Percentiles rank a stretch among this genome's conserved stretches.
These are phyloP conservation scores for Zelonia costaricensis DNA, from an alignment of 208 protist species.

Conservation along the genomic window DNA sequence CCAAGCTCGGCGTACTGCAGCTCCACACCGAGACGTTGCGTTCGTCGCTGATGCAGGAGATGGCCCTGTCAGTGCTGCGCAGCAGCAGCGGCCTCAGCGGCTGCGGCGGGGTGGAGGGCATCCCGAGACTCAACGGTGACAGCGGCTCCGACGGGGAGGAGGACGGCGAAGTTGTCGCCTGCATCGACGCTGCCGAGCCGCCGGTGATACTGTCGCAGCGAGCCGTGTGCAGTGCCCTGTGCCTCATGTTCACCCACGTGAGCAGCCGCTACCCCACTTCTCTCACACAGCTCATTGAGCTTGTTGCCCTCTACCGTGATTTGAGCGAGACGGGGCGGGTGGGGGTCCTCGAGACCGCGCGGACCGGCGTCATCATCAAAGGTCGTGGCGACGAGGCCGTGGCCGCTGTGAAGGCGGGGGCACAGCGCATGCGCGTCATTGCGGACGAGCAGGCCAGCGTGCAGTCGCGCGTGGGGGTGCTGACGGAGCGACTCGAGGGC, in stretches of 20 bases:
- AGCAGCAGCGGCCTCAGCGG: constrained; percentile 2
- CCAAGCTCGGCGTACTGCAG: constrained; percentile 24
- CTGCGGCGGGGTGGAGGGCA: constrained; percentile 11
- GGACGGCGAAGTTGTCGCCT: neutral
- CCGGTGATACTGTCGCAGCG: constrained; percentile 11
- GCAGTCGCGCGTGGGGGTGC: constrained; percentile 21
- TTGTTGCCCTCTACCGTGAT: constrained; percentile 24
- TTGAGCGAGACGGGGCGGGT: constrained; percentile 14
- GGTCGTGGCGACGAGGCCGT: constrained; percentile 31
- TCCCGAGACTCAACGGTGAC: constrained; percentile 17
- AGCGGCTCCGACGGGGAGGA: neutral
- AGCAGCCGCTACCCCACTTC: constrained; percentile 24
- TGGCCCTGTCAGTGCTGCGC: constrained; percentile 37
- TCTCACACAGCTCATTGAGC: constrained; percentile 23
- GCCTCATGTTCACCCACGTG: constrained; percentile 18
- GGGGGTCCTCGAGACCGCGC: constrained; percentile 23
- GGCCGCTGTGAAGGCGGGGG: constrained; percentile 44
- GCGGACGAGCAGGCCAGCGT: constrained; percentile 43
- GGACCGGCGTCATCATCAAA: constrained; percentile 26
- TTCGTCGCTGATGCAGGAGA: constrained; percentile 35
- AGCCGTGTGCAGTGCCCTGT: constrained; percentile 21
- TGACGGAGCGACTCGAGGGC: constrained; percentile 22
- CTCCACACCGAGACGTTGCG: constrained; percentile 29
- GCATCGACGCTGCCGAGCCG: constrained; percentile 5
- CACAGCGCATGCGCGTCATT: constrained; percentile 35